Evolutionary conservation across 2,329 filamentous ascomycete genomes (phyloP), one percentile per base, ranked within the genome.

Genomic region (Penicillium sp.): DNA sequence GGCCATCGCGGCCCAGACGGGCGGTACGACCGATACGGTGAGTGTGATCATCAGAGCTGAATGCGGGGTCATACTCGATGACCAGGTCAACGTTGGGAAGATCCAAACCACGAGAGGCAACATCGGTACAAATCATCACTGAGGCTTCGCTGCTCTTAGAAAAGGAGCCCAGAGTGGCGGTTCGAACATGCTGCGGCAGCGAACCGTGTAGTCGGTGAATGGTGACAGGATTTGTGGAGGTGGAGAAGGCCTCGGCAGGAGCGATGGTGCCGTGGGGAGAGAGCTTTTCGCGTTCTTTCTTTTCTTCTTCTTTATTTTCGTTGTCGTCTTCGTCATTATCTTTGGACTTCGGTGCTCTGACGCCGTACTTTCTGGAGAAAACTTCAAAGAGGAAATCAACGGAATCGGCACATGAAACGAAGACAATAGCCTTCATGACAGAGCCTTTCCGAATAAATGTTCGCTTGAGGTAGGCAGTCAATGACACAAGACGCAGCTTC

Each of bases 361-460:
- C 52, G 14, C 64, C 60, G 19, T 70, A 62, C 49, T 75, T 74
- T 19, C 76, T 77, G 7, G 81, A 88, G 56, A 99, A 84, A 3
- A 96, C 79, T 59, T 96, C 90, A 72, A 92, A 98, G 73, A 98
- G 93, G 68, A 97, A 99, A 72, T 99, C 92, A 57, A 98, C 95
- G 1, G 91, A 95, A 73, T 99, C 95, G 21, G 95, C 93, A 69
- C 95, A 99, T 11, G 93, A 96, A 49, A 99, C 90, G 77, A 99
- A 99, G 35, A 99, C 83, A 59, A 99, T 97, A 22, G 90, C 90
- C 75, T 99, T 98, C 90, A 96, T 97, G 19, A 96, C 90, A 1
- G 91, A 91, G 0, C 92, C 93, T 73, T 90, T 90, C 19, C 93
- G 85, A 56, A 91, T 88, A 74, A 99, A 98, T 0, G 92, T 87